Percentiles rank a stretch among this genome's conserved stretches.
Evolutionary conservation across 495 filamentous ascomycete species (phyloP).

Genomic region (Cairneyella variabilis): DNA sequence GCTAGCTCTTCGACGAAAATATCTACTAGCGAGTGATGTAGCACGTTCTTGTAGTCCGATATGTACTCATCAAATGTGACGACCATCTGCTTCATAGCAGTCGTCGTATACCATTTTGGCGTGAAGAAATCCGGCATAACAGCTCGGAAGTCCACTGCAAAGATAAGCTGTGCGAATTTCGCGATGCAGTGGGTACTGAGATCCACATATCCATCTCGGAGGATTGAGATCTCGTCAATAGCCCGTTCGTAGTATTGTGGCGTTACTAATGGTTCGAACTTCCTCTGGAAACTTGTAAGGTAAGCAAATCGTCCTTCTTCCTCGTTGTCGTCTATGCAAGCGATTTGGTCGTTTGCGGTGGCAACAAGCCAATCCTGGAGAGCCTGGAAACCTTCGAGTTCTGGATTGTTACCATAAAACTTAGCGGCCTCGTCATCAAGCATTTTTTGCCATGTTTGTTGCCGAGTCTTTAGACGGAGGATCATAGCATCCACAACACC

Average conservation of each 20-base stretch:
- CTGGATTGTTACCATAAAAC: conserved; percentile 57
- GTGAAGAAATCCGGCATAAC: conserved; percentile 91
- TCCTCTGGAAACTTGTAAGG: conserved; percentile 73
- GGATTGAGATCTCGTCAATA: conserved; percentile 62
- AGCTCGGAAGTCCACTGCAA: conserved; percentile 76
- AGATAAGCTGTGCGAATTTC: conserved; percentile 79
- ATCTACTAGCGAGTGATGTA: conserved; percentile 82
- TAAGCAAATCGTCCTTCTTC: conserved; percentile 69
- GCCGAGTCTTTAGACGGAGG: conserved; percentile 72
- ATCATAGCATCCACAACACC: conserved; percentile 95
- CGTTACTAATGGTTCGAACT: conserved; percentile 74
- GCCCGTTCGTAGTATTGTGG: conserved; percentile 72
- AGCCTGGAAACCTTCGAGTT: conserved; percentile 72
- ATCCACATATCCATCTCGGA: conserved; percentile 91
- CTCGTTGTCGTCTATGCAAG: conserved; percentile 86
- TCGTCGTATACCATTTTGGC: conserved; percentile 75
- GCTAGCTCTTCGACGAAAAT: conserved; percentile 88
- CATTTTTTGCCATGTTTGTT: conserved; percentile 79
- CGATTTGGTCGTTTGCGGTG: conserved; percentile 98
- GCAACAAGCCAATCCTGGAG: conserved; percentile 93
- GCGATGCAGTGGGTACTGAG: conserved; percentile 84
- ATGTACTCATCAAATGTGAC: conserved; percentile 95
- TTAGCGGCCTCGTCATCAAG: conserved; percentile 80
- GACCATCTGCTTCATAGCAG: conserved; percentile 81
- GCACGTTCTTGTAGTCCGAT: conserved; percentile 70